Evolutionary conservation across 371 early-diverging fungal genomes (phyloP).

Genomic region (Zopfochytrium polystomum): DNA sequence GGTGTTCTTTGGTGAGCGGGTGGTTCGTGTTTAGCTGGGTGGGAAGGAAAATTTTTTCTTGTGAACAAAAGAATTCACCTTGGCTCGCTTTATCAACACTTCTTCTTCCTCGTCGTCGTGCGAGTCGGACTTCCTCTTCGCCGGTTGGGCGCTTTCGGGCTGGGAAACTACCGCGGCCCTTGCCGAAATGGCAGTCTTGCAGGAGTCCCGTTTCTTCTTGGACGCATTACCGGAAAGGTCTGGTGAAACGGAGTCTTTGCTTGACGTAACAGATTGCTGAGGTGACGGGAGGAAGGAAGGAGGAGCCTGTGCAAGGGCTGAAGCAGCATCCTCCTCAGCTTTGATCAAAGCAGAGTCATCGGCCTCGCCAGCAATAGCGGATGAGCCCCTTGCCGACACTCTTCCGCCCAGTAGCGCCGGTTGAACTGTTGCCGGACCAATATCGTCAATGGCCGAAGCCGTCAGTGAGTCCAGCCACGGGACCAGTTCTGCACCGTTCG

Average conservation of each 20-base stretch:
- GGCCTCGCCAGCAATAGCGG: not conserved
- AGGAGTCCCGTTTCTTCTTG: not conserved
- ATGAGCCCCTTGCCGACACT: too few relatives aligned
- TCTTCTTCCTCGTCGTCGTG: not conserved
- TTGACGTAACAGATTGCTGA: not conserved
- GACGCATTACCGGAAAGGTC: not conserved
- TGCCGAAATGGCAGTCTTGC: not conserved
- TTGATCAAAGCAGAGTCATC: not conserved
- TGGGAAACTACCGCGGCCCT: not conserved
- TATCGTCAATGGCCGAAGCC: not conserved
- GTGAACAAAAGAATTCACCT: not conserved
- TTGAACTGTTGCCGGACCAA: too few relatives aligned
- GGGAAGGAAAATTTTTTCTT: not conserved
- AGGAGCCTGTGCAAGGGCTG: not conserved
- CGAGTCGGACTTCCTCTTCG: not conserved
- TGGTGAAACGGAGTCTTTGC: not conserved
- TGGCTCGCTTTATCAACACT: not conserved
- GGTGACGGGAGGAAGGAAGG: not conserved
- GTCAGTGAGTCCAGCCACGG: not conserved
- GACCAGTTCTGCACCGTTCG: not conserved
- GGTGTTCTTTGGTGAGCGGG: constrained; percentile 20
- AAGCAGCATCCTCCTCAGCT: not conserved
- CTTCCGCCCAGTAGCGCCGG: too few relatives aligned
- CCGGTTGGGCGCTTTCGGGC: not conserved
- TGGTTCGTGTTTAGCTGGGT: not conserved